Conservation (phyloP, 2,329 filamentous ascomycete genomes). For the Neurospora crassa region DNA sequence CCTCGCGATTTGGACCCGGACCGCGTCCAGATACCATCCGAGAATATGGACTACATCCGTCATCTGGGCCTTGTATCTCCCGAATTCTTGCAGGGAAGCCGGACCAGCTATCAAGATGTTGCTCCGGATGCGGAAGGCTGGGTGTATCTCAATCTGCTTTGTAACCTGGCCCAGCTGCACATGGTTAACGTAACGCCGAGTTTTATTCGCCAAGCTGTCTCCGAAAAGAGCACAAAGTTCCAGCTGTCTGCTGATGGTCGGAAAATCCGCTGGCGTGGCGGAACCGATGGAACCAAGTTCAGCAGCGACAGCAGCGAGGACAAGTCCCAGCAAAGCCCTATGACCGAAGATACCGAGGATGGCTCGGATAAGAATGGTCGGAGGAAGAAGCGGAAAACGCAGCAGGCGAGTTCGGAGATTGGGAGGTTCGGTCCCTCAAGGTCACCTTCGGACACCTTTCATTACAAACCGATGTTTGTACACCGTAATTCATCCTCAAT, state of each 20-base stretch:
- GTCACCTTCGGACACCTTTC: slow-evolving; percentile 39
- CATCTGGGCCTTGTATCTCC: slow-evolving; percentile 60
- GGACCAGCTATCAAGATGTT: slow-evolving; percentile 32
- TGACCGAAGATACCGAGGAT: slow-evolving; percentile 37
- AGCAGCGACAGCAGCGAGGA: slow-evolving; percentile 53
- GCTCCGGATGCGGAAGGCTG: slow-evolving; percentile 61
- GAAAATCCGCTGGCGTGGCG: slow-evolving; percentile 73
- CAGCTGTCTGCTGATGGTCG: slow-evolving; percentile 69
- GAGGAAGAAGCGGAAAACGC: slow-evolving; percentile 37
- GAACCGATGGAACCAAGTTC: slow-evolving; percentile 52
- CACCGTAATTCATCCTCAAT: slow-evolving; percentile 36
- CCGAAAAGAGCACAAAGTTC: slow-evolving; percentile 62
- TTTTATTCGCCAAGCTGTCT: slow-evolving; percentile 65
- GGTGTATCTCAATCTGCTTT: slow-evolving; percentile 74
- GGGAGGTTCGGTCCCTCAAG: slow-evolving; percentile 29
- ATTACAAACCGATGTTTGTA: slow-evolving; percentile 55
- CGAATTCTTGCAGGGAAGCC: slow-evolving; percentile 36
- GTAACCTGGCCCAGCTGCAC: slow-evolving; percentile 75
- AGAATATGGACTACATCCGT: slow-evolving; percentile 73
- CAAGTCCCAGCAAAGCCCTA: slow-evolving; percentile 36
- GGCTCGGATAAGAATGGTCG: slow-evolving; percentile 31
- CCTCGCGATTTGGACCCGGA: slow-evolving; percentile 70
- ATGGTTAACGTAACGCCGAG: slow-evolving; percentile 74
- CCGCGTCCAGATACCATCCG: slow-evolving; percentile 62
- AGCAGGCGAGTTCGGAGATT: slow-evolving; percentile 30